Evolutionary conservation across 192 early-diverging fungal species (phyloP).

Genomic region (Haplosporangium gracile): DNA sequence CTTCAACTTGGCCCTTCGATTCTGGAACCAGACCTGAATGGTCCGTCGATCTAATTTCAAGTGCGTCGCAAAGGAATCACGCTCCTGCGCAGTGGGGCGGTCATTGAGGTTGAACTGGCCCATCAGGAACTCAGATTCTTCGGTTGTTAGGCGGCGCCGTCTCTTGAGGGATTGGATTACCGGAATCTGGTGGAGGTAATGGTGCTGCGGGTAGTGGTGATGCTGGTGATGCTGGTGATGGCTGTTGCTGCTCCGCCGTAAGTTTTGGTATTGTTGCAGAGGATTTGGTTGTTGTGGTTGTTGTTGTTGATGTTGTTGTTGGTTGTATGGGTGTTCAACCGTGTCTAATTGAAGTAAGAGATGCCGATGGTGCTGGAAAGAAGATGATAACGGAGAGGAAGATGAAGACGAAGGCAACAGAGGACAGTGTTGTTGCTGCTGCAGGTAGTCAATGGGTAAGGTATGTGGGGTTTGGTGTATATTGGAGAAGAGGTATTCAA

Average conservation of each 20-base stretch:
- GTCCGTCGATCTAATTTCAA: conserved; percentile 71
- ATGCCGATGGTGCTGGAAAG: neutral
- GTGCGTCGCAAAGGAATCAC: conserved; percentile 69
- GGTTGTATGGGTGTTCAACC: neutral
- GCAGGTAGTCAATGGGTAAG: neutral
- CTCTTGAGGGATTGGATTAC: conserved; percentile 60
- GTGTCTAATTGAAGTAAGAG: too few species aligned
- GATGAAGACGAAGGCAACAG: neutral
- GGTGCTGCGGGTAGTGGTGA: neutral
- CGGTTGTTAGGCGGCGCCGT: conserved; percentile 73
- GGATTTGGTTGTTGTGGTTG: neutral
- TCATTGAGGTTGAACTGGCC: conserved; percentile 65
- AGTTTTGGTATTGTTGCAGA: neutral
- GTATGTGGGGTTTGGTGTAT: neutral
- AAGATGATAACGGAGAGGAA: neutral
- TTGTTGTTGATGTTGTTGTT: neutral
- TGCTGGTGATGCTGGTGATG: neutral
- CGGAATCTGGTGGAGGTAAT: neutral
- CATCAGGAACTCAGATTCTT: conserved; percentile 71
- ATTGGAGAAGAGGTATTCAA: neutral
- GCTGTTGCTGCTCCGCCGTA: neutral
- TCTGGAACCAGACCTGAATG: conserved; percentile 85
- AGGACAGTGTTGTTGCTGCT: neutral
- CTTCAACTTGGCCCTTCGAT: conserved; percentile 84
- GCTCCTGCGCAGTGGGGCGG: conserved; percentile 72